Percentiles rank a stretch among this genome's conserved stretches.
Conservation (phyloP, 148 eudicot genomes). For the Vaccinium vitisidaea region DNA sequence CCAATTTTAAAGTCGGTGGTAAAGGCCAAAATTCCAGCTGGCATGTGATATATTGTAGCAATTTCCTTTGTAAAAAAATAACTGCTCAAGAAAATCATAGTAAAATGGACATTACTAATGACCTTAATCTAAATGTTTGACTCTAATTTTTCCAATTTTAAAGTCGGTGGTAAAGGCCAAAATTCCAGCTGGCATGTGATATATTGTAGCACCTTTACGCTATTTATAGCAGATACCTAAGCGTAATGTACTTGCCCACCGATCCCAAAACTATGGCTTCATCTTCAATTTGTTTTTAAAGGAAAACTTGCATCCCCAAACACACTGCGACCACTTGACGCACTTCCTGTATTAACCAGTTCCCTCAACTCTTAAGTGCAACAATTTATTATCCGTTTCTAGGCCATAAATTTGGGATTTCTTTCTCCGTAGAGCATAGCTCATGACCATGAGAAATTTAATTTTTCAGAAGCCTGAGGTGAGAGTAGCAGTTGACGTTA, state of each 20-base stretch:
- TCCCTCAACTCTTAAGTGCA: not conserved
- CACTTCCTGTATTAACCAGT: constrained; percentile 4
- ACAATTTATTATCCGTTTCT: not conserved
- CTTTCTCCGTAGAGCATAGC: not conserved
- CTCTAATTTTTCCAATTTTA: constrained; percentile 14
- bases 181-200: constrained; percentile 33
- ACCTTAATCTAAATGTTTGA: constrained; percentile 12
- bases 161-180: constrained; percentile 29
- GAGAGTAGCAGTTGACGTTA: constrained; percentile 21
- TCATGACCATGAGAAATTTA: constrained; percentile 37
- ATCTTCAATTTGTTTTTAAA: constrained; percentile 29
- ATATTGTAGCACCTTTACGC: constrained; percentile 22
- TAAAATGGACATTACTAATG: not conserved
- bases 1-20: constrained; percentile 21
- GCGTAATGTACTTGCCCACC: constrained; percentile 25
- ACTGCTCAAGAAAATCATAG: not conserved
- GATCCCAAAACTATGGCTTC: constrained; percentile 17
- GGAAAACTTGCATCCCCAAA: constrained; percentile 14
- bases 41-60: constrained; percentile 24
- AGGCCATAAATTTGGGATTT: not conserved
- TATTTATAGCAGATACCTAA: constrained; percentile 15
- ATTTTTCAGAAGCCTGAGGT: constrained; percentile 16
- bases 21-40: constrained; percentile 38
- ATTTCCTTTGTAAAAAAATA: not conserved
- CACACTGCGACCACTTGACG: constrained; percentile 1